Percentiles rank a stretch among this genome's conserved stretches.
phyloP scores from a whole-genome alignment of 345 rosid genomes.

The Citrus medica region DNA sequence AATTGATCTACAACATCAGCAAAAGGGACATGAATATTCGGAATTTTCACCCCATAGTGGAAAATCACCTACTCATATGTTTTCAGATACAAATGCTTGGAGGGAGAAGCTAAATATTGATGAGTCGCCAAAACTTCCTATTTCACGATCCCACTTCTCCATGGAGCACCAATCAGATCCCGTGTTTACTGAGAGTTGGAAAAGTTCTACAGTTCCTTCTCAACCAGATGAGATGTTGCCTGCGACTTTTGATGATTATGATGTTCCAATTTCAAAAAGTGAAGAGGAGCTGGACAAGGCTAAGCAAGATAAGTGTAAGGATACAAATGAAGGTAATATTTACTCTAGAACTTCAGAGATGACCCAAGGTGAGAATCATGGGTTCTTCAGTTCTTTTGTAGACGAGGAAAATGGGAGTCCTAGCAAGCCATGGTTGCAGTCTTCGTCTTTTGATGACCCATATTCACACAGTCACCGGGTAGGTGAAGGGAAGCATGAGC shows the following conservation, averaged over 20 bases:
- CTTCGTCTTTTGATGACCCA: slow-evolving; percentile 7
- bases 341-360: slow-evolving; percentile 16
- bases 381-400: background rate
- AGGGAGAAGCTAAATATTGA: slow-evolving; percentile 21
- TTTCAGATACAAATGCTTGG: slow-evolving; percentile 31
- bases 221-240: slow-evolving; percentile 38
- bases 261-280: slow-evolving; percentile 44
- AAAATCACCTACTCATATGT: slow-evolving; percentile 28
- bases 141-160: slow-evolving; percentile 34
- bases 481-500: slow-evolving; percentile 18
- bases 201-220: slow-evolving; percentile 36
- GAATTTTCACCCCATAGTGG: slow-evolving; percentile 35
- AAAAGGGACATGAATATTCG: slow-evolving; percentile 27
- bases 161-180: slow-evolving; percentile 26
- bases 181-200: slow-evolving; percentile 37
- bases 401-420: slow-evolving; percentile 11
- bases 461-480: slow-evolving; percentile 9
- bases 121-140: slow-evolving; percentile 21
- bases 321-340: background rate
- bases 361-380: background rate
- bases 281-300: slow-evolving; percentile 39
- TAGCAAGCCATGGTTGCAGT: background rate
- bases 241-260: slow-evolving; percentile 54
- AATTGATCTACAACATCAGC: slow-evolving; percentile 35
- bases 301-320: slow-evolving; percentile 14